These are phyloP conservation scores for Pseudozyma flocculosa DNA, from an alignment of 1,284 basidiomycete genomes.

Conservation along the genomic window DNA sequence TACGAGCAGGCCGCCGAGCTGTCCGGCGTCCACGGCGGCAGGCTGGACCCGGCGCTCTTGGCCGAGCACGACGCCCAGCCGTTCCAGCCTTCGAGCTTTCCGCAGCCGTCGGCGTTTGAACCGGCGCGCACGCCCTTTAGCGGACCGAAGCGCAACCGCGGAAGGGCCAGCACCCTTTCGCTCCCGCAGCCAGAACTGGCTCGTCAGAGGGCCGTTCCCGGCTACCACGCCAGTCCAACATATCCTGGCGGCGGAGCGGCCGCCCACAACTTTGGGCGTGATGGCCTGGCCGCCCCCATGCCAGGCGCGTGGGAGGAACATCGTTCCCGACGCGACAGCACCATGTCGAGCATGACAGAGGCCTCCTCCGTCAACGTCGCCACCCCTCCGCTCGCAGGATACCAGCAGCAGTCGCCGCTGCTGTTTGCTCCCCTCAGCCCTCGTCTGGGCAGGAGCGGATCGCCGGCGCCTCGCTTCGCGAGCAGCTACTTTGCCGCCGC, in stretches of 20 bases:
- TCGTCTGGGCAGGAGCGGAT: background rate
- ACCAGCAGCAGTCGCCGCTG: constrained; percentile 19
- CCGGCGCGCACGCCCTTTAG: constrained; percentile 2
- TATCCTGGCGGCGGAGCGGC: background rate
- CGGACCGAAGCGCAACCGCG: constrained; percentile 26
- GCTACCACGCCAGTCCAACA: constrained; percentile 1
- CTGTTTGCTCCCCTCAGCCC: constrained; percentile 36
- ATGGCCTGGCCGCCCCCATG: no score
- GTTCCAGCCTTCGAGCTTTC: background rate
- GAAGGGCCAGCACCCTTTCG: constrained; percentile 30
- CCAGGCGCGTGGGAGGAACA: constrained; percentile 6
- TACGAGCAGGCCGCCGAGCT: no score
- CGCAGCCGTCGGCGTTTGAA: background rate
- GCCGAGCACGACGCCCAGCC: background rate
- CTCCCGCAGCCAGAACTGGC: constrained; percentile 16
- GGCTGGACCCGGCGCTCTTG: background rate
- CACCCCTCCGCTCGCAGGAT: background rate
- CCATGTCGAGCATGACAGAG: background rate
- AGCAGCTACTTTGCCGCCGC: constrained; percentile 1
- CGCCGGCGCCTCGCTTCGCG: no score
- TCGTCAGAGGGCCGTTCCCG: background rate
- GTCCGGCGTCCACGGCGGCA: no score
- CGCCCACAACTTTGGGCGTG: no score
- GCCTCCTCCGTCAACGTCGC: background rate
- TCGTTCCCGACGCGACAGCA: constrained; percentile 8